Percentiles rank a stretch among this genome's conserved stretches.
Conservation (phyloP, 2,329 filamentous ascomycete species). For the Phyllosticta paracitricarpa region DNA sequence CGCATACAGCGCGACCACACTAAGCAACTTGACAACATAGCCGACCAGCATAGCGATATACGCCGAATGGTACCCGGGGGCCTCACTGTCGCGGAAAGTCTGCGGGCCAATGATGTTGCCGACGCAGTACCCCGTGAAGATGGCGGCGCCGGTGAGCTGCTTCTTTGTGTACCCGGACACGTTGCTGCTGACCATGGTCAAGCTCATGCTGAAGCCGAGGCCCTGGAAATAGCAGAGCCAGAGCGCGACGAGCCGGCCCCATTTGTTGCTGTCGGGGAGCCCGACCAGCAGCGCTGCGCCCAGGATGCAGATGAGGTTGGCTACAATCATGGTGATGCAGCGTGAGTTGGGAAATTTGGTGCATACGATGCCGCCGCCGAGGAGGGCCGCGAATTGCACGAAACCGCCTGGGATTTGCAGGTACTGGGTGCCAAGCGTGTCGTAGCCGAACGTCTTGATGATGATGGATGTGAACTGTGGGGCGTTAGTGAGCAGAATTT, state of each 20-base stretch:
- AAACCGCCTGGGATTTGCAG: constrained; percentile 52
- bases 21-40: constrained; percentile 42
- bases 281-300: constrained; percentile 44
- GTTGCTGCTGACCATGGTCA: constrained; percentile 45
- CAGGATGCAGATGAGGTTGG: constrained; percentile 46
- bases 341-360: constrained; percentile 43
- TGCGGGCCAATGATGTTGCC: constrained; percentile 47
- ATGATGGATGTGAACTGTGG: constrained; percentile 38
- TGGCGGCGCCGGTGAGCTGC: constrained; percentile 39
- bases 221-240: constrained; percentile 49
- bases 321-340: constrained; percentile 46
- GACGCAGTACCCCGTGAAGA: constrained; percentile 46
- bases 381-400: constrained; percentile 45
- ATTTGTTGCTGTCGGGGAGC: constrained; percentile 42
- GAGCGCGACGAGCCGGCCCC: constrained; percentile 47
- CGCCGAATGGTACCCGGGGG: constrained; percentile 40
- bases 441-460: constrained; percentile 64
- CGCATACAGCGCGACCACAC: constrained; percentile 42
- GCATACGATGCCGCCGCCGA: constrained; percentile 41
- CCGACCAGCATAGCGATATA: constrained; percentile 48
- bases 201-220: constrained; percentile 42
- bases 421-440: constrained; percentile 72
- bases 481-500: background rate
- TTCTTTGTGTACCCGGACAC: constrained; percentile 48
- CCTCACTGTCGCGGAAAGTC: constrained; percentile 42